Evolutionary conservation across 2,329 filamentous ascomycete species (phyloP), one percentile per base, ranked within the genome.

Genomic region (Incumbomyces lentus): DNA sequence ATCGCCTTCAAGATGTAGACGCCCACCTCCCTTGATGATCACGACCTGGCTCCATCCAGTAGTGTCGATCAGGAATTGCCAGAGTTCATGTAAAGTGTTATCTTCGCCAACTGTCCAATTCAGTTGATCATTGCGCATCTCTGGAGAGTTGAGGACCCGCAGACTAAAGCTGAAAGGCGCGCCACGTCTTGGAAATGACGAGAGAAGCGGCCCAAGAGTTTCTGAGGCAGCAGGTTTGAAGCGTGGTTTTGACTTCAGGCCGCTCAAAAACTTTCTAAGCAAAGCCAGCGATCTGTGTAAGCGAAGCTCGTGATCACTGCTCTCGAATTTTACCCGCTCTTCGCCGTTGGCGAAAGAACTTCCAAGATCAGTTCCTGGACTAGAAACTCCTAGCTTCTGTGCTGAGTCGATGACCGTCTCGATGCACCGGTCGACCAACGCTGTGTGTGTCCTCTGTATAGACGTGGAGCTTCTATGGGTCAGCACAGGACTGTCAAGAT

Each of bases 11-110:
- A 55, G 46, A 13, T 47, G 41, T 6, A 53, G 42, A 22, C 45
- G 45, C 36, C 47, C 48, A 18, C 55, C 55, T 29, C 36, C 30
- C 22, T 53, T 81, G 60, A 87, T 90, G 1, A 86, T 69, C 2
- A 78, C 80, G 56, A 87, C 84, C 56, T 84, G 86, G 4, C 80
- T 76, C 59, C 89, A 92, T 0, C 84, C 83, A 0, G 85, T 90
- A 13, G 75, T 75, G 49, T 80, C 73, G 29, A 76, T 73, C 34
- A 94, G 64, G 48, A 74, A 79, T 14, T 80, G 78, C 26, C 85
- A 71, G 4, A 94, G 68, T 35, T 85, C 81, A 1, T 76, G 74
- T 6, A 78, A 75, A 0, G 84, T 92, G 48, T 89, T 86, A 19
- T 77, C 72, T 37, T 75, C 74, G 1, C 84, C 85, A 54, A 92